Evolutionary conservation across 345 rosid species (phyloP).

Genomic region (Excoecaria cochinchinensis): DNA sequence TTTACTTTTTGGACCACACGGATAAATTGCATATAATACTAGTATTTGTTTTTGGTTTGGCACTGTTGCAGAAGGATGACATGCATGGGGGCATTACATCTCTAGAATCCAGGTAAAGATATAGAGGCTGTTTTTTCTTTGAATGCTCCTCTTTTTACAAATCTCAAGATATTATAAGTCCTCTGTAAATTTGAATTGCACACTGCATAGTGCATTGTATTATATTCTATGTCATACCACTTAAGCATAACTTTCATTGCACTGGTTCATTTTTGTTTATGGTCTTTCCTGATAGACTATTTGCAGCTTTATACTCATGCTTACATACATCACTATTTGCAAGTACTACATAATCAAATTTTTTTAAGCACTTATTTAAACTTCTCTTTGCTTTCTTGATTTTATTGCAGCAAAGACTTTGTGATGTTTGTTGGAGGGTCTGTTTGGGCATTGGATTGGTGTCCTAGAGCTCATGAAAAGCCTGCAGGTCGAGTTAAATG

Average conservation of each 20-base stretch:
- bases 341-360: background rate
- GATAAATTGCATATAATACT: background rate
- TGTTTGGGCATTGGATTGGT: conserved; percentile 95
- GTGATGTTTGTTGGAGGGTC: conserved; percentile 83
- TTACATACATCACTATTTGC: background rate
- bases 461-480: conserved; percentile 59
- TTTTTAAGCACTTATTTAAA: background rate
- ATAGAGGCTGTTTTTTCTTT: background rate
- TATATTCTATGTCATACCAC: background rate
- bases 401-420: conserved; percentile 72
- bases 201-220: background rate
- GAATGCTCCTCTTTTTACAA: background rate
- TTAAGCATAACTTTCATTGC: background rate
- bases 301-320: background rate
- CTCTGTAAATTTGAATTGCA: background rate
- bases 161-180: background rate
- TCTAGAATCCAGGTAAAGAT: conserved; percentile 41
- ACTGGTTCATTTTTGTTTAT: background rate
- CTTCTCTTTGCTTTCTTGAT: conserved; percentile 5
- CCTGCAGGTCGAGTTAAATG: conserved; percentile 48
- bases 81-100: conserved; percentile 21
- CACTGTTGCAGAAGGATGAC: conserved; percentile 31
- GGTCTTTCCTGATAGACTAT: background rate
- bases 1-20: background rate
- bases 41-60: conserved; percentile 5